These are phyloP conservation scores for Adenanthera pavonina DNA, from an alignment of 306 rosid species.

Conservation along the genomic window DNA sequence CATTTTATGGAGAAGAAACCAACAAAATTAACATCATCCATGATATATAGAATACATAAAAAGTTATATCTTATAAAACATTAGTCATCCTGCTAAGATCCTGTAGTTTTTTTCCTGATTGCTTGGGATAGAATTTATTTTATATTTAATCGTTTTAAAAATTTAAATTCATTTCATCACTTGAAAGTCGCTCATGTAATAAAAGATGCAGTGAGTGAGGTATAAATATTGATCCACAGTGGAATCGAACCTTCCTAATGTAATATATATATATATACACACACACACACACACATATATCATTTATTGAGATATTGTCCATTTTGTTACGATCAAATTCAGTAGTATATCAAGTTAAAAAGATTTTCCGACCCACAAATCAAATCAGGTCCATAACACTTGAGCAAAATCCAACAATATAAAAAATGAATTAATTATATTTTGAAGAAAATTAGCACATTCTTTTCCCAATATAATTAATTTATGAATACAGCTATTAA, in stretches of 20 bases:
- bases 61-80: background rate
- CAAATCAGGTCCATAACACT: too few relatives aligned
- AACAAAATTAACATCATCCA: background rate
- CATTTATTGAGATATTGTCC: background rate
- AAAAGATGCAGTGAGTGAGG: background rate
- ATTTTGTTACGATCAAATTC: background rate
- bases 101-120: background rate
- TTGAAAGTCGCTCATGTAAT: background rate
- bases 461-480: background rate
- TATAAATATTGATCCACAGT: background rate
- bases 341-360: background rate
- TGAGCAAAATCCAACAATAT: background rate
- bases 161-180: background rate
- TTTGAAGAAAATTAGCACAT: background rate
- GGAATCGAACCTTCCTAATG: background rate
- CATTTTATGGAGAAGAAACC: background rate
- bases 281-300: too few relatives aligned
- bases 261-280: background rate
- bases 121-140: background rate
- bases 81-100: background rate
- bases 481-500: background rate
- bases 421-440: background rate
- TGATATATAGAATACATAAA: background rate
- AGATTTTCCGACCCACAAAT: background rate
- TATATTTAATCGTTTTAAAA: background rate